Conservation (phyloP, 352 stramenopile species). For the Pythium phragmitis region DNA sequence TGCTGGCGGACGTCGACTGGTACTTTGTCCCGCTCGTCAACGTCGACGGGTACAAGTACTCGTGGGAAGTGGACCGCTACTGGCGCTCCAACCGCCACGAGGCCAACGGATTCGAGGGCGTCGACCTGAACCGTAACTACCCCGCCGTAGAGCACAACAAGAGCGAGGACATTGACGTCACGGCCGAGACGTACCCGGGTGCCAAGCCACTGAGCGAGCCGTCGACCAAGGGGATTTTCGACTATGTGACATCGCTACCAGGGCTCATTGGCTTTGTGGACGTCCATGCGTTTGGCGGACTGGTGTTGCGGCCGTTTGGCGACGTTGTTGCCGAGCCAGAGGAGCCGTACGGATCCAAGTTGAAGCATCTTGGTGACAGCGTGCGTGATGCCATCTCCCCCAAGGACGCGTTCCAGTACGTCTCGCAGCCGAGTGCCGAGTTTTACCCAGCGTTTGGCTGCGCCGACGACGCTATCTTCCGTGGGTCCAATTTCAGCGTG, state of each 20-base stretch:
- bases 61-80: conserved; percentile 20
- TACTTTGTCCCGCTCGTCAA: conserved; percentile 40
- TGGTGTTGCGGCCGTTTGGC: conserved; percentile 27
- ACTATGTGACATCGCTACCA: conserved; percentile 19
- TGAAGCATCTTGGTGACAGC: conserved; percentile 23
- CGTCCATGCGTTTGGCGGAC: conserved; percentile 20
- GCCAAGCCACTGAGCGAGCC: conserved; percentile 27
- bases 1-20: conserved; percentile 33
- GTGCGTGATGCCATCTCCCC: conserved; percentile 15
- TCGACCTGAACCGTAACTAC: conserved; percentile 41
- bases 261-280: conserved; percentile 24
- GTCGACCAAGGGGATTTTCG: conserved; percentile 26
- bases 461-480: conserved; percentile 31
- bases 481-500: conserved; percentile 24
- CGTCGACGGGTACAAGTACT: conserved; percentile 28
- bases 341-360: conserved; percentile 26
- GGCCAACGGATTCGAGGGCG: conserved; percentile 5
- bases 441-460: conserved; percentile 32
- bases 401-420: conserved; percentile 17
- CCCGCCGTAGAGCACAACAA: conserved; percentile 25
- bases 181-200: conserved; percentile 25
- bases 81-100: conserved; percentile 34
- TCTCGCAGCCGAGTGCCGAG: conserved; percentile 9
- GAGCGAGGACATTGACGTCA: not conserved
- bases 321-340: conserved; percentile 8